phyloP scores from a whole-genome alignment of 2,329 filamentous ascomycete species.

The Aspergillus alliaceus region DNA sequence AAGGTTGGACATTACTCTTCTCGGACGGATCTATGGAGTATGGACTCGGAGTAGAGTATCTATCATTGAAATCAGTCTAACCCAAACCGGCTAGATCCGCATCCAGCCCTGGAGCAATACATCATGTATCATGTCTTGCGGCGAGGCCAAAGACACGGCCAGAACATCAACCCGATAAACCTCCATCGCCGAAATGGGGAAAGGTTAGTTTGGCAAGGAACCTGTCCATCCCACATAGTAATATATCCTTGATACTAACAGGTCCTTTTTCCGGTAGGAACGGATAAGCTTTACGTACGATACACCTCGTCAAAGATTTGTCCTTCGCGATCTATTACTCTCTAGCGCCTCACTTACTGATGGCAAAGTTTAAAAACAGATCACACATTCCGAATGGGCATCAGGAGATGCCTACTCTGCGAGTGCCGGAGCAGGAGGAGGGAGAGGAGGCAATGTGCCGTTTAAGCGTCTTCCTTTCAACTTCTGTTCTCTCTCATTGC shows the following conservation, averaged over 20 bases:
- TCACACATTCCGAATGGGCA: conserved; percentile 97
- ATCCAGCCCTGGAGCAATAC: conserved; percentile 8
- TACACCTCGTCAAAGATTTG: conserved; percentile 2
- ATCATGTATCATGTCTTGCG: conserved; percentile 21
- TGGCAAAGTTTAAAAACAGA: conserved; percentile 48
- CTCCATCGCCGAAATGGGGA: conserved; percentile 23
- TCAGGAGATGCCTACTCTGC: conserved; percentile 86
- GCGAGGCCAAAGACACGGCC: not conserved
- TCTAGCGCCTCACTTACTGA: conserved; percentile 9
- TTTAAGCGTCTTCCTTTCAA: conserved; percentile 96
- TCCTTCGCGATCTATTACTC: not conserved
- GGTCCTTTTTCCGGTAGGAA: conserved; percentile 35
- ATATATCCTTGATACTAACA: not conserved
- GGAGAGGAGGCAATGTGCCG: conserved; percentile 55
- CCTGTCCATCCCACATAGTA: not conserved
- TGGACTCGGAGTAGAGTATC: too few relatives aligned
- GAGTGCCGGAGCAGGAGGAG: conserved; percentile 67
- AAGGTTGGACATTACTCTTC: too few relatives aligned
- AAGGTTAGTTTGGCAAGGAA: conserved; percentile 20
- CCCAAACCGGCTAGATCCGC: not conserved
- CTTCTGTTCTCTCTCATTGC: conserved; percentile 93
- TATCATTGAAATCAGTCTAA: not conserved
- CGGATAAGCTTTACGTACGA: conserved; percentile 52
- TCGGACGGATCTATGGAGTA: too few relatives aligned
- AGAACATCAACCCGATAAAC: not conserved